phyloP scores from a whole-genome alignment of 371 early-diverging fungal species.

The Synchytrium microbalum region DNA sequence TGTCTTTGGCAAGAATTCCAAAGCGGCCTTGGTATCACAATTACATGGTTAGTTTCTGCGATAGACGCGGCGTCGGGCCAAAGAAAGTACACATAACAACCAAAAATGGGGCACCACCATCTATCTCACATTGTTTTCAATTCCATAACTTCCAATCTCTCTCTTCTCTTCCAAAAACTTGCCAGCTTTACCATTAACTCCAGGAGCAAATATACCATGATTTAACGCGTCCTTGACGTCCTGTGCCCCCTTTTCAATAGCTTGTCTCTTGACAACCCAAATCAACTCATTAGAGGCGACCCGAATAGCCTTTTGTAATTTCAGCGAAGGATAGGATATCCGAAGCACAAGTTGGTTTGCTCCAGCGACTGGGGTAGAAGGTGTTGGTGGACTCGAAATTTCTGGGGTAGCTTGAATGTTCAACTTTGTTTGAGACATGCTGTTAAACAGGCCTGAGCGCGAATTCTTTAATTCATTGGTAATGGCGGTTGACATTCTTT shows the following conservation, averaged over 20 bases:
- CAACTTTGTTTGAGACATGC: no score
- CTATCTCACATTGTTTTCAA: slow-evolving; percentile 28
- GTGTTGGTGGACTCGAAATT: no score
- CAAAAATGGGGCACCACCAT: neutral
- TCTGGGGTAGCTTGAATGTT: no score
- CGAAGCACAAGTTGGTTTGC: slow-evolving; percentile 19
- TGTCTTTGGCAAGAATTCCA: slow-evolving; percentile 35
- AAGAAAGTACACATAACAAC: neutral
- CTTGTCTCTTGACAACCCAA: slow-evolving; percentile 34
- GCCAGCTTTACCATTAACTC: slow-evolving; percentile 28
- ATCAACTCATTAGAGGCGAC: slow-evolving; percentile 25
- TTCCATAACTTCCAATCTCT: slow-evolving; percentile 18
- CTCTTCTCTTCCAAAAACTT: slow-evolving; percentile 37
- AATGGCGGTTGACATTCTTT: no score
- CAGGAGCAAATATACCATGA: slow-evolving; percentile 21
- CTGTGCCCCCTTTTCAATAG: slow-evolving; percentile 34
- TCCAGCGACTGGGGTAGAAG: neutral
- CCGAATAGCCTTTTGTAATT: slow-evolving; percentile 33
- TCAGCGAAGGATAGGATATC: slow-evolving; percentile 28
- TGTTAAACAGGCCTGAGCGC: neutral
- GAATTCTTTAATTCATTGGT: neutral
- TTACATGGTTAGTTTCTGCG: neutral
- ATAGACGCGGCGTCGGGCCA: neutral
- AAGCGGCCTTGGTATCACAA: slow-evolving; percentile 12
- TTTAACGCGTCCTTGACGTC: slow-evolving; percentile 37